Conservation (phyloP, 2,329 filamentous ascomycete genomes). For the Bipolaris cookei region DNA sequence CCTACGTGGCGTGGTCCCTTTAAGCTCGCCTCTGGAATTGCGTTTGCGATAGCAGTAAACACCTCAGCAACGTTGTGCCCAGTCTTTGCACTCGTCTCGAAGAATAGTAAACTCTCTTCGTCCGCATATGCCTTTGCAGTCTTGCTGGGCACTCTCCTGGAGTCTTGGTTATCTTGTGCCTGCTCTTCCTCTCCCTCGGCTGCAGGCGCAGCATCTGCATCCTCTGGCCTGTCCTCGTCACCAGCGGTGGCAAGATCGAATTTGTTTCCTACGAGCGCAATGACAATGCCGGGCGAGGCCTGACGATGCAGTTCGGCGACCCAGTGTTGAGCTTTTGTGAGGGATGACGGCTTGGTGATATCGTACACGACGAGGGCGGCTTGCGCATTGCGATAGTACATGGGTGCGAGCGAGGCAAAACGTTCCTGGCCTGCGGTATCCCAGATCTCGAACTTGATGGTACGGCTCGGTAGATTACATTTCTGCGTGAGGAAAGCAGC, state of each 20-base stretch:
- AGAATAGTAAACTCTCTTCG: constrained; percentile 92
- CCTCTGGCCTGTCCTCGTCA: constrained; percentile 54
- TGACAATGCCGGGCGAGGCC: constrained; percentile 94
- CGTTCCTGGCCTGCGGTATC: constrained; percentile 98
- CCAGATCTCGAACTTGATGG: constrained; percentile 78
- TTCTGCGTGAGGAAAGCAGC: constrained; percentile 98
- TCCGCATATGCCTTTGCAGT: constrained; percentile 94
- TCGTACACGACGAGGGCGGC: constrained; percentile 98
- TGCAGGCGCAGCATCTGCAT: constrained; percentile 55
- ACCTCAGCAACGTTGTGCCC: constrained; percentile 94
- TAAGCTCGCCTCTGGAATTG: constrained; percentile 94
- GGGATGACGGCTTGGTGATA: constrained; percentile 92
- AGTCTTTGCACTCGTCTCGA: constrained; percentile 97
- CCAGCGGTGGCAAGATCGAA: constrained; percentile 74
- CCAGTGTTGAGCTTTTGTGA: constrained; percentile 98
- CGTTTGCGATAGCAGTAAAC: constrained; percentile 97
- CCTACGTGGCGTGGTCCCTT: constrained; percentile 79
- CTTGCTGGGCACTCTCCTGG: constrained; percentile 85
- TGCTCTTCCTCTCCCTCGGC: constrained; percentile 57
- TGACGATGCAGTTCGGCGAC: constrained; percentile 96
- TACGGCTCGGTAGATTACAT: constrained; percentile 91
- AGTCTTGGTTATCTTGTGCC: constrained; percentile 72
- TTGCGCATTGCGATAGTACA: constrained; percentile 99
- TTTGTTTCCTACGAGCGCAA: constrained; percentile 89
- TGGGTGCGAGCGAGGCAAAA: constrained; percentile 93